Conservation (phyloP, 306 rosid species). For the Dryas octopetala region DNA sequence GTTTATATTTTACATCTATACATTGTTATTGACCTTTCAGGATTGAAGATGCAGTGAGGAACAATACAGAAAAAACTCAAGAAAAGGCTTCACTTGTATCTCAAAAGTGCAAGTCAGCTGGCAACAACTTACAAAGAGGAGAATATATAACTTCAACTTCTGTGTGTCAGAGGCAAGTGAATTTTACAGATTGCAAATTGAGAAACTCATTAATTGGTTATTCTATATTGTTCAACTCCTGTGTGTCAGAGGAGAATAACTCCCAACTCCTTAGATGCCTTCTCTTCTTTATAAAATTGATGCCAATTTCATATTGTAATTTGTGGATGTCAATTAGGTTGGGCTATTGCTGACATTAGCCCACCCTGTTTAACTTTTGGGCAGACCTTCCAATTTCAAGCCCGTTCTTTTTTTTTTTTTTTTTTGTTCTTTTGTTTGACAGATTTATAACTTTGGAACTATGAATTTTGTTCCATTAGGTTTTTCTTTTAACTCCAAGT, state of each 20-base stretch:
- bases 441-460: too few relatives aligned
- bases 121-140: conserved; percentile 19
- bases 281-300: background rate
- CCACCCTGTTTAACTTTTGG: too few relatives aligned
- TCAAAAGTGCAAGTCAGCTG: conserved; percentile 16
- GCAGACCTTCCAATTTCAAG: too few relatives aligned
- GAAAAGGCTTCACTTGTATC: conserved; percentile 29
- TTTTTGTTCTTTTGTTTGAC: too few relatives aligned
- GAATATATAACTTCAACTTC: conserved; percentile 21
- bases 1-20: background rate
- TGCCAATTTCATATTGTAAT: background rate
- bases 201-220: conserved; percentile 11
- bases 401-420: too few relatives aligned
- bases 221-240: conserved; percentile 9
- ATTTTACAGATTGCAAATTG: conserved; percentile 1
- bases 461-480: too few relatives aligned
- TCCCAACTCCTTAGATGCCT: background rate
- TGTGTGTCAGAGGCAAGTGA: conserved; percentile 41
- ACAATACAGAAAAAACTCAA: conserved; percentile 33
- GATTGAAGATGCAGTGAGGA: conserved; percentile 42
- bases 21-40: conserved; percentile 35
- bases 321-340: conserved; percentile 2
- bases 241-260: conserved; percentile 38
- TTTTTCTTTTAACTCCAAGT: too few relatives aligned
- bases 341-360: conserved; percentile 11